Evolutionary conservation across 2,329 filamentous ascomycete genomes (phyloP).

Genomic region (Aspergillus tanneri): DNA sequence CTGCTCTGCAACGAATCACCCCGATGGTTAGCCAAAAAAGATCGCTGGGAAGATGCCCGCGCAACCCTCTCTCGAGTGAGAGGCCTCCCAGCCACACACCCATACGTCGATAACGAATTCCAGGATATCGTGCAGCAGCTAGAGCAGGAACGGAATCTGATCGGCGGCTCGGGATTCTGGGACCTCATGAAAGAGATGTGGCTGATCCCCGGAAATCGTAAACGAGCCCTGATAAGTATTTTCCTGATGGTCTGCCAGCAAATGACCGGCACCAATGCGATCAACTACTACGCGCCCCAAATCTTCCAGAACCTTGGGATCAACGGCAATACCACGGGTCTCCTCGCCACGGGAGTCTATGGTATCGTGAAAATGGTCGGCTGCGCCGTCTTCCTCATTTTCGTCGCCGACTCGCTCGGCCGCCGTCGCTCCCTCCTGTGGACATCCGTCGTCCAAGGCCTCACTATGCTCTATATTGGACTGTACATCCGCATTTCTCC

Average conservation of each 20-base stretch:
- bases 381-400: slow-evolving; percentile 64
- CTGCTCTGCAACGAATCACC: slow-evolving; percentile 64
- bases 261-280: slow-evolving; percentile 47
- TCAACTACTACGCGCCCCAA: slow-evolving; percentile 42
- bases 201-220: slow-evolving; percentile 54
- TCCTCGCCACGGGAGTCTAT: slow-evolving; percentile 43
- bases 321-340: slow-evolving; percentile 36
- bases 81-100: slow-evolving; percentile 53
- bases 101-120: slow-evolving; percentile 60
- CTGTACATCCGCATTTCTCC: slow-evolving; percentile 56
- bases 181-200: slow-evolving; percentile 66
- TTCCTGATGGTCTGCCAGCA: slow-evolving; percentile 46
- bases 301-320: slow-evolving; percentile 40
- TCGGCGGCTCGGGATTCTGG: slow-evolving; percentile 53
- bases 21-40: slow-evolving; percentile 65
- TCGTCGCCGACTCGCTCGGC: slow-evolving; percentile 68
- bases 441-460: slow-evolving; percentile 62
- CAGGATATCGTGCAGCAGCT: slow-evolving; percentile 62
- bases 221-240: slow-evolving; percentile 55
- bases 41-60: slow-evolving; percentile 66
- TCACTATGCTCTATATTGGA: slow-evolving; percentile 67
- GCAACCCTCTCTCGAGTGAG: slow-evolving; percentile 58
- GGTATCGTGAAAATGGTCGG: slow-evolving; percentile 47
- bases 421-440: slow-evolving; percentile 62
- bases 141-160: slow-evolving; percentile 60